Evolutionary conservation across 1,139 yeast genomes (phyloP).

Genomic region (Candida frijolesensis): DNA sequence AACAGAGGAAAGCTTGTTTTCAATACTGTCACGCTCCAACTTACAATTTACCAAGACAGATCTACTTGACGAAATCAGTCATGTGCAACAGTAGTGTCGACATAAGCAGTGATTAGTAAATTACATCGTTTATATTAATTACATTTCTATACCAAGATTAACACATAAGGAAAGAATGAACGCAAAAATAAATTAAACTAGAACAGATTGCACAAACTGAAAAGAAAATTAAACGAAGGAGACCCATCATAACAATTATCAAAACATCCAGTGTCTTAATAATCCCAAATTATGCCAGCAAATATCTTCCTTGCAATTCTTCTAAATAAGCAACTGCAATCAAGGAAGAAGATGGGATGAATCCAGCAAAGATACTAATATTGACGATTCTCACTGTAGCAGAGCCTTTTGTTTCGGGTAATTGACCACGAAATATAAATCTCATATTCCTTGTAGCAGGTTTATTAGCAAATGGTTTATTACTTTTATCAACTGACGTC

Average conservation of each 20-base stretch:
- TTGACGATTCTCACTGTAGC: background rate
- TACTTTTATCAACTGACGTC: background rate
- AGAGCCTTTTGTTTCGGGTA: background rate
- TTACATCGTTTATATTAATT: no score
- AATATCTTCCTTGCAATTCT: background rate
- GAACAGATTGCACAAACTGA: background rate
- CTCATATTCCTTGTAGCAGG: background rate
- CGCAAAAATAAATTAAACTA: no score
- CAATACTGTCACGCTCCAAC: no score
- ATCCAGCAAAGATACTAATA: slow-evolving; percentile 1
- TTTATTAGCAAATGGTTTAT: background rate
- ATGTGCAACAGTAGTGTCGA: no score
- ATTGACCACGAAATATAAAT: background rate
- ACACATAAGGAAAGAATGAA: no score
- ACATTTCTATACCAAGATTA: no score
- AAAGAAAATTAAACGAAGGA: background rate
- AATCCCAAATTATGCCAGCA: background rate
- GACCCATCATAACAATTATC: background rate
- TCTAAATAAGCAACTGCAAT: background rate
- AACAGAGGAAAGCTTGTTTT: no score
- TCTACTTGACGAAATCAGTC: no score
- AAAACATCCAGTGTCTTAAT: slow-evolving; percentile 1
- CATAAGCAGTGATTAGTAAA: no score
- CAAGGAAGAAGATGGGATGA: background rate
- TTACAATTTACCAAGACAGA: no score